Conservation (phyloP, 192 early-diverging fungal genomes). For the Umbelopsis sp. region DNA sequence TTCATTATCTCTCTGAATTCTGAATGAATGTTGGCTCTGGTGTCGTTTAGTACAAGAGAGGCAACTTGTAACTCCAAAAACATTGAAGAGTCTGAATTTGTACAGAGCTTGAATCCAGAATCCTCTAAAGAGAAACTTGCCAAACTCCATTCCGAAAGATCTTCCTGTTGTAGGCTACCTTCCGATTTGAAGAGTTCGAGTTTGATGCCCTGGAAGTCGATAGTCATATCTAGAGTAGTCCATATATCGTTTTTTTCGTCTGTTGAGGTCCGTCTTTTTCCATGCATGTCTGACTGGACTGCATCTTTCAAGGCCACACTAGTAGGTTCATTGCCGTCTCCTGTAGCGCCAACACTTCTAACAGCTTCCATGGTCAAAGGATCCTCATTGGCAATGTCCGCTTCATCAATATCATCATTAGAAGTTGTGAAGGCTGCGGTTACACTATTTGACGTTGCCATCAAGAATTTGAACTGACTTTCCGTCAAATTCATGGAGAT, state of each 20-base stretch:
- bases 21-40: slow-evolving; percentile 55
- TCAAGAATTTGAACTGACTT: slow-evolving; percentile 68
- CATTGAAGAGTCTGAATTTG: slow-evolving; percentile 50
- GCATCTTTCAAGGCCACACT: slow-evolving; percentile 26
- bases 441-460: slow-evolving; percentile 36
- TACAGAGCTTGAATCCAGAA: slow-evolving; percentile 49
- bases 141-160: slow-evolving; percentile 34
- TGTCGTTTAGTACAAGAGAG: slow-evolving; percentile 69
- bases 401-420: slow-evolving; percentile 35
- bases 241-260: neutral
- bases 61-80: slow-evolving; percentile 63
- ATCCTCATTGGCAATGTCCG: neutral
- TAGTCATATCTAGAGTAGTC: slow-evolving; percentile 52
- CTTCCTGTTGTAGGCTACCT: slow-evolving; percentile 30
- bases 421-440: slow-evolving; percentile 17
- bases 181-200: slow-evolving; percentile 65
- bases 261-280: neutral
- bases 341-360: neutral
- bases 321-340: neutral
- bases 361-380: slow-evolving; percentile 27
- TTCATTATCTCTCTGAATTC: slow-evolving; percentile 76
- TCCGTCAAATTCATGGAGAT: slow-evolving; percentile 63
- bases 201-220: slow-evolving; percentile 62
- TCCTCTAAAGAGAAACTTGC: slow-evolving; percentile 28
- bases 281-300: neutral